Evolutionary conservation across 2,329 filamentous ascomycete species (phyloP).

Genomic region (Furcasterigmium sp.): DNA sequence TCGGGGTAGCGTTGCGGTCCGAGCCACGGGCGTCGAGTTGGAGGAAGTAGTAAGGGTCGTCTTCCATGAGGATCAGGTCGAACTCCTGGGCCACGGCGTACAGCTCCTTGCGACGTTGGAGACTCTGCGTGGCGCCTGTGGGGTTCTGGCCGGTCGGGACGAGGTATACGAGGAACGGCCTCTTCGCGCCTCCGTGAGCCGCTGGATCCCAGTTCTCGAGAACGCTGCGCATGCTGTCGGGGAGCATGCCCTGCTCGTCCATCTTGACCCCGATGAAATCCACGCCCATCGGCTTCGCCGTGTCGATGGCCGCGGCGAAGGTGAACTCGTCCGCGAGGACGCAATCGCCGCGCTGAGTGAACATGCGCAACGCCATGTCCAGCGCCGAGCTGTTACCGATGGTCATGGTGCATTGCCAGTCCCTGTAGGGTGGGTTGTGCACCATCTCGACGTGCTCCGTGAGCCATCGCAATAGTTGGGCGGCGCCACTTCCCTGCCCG

Average conservation of each 20-base stretch:
- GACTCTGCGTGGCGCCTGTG: slow-evolving; percentile 74
- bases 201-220: slow-evolving; percentile 41
- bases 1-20: slow-evolving; percentile 40
- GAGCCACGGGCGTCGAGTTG: slow-evolving; percentile 74
- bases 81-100: slow-evolving; percentile 78
- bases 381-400: slow-evolving; percentile 63
- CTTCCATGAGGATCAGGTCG: slow-evolving; percentile 80
- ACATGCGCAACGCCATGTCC: slow-evolving; percentile 62
- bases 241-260: slow-evolving; percentile 51
- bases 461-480: slow-evolving; percentile 65
- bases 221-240: slow-evolving; percentile 43
- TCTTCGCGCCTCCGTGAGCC: slow-evolving; percentile 31
- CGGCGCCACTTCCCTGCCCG: slow-evolving; percentile 63
- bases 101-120: slow-evolving; percentile 61
- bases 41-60: slow-evolving; percentile 91
- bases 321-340: slow-evolving; percentile 61
- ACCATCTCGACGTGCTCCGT: slow-evolving; percentile 74
- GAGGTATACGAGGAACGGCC: slow-evolving; percentile 52
- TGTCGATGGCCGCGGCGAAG: slow-evolving; percentile 50
- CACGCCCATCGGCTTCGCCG: slow-evolving; percentile 57
- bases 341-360: slow-evolving; percentile 57
- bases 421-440: slow-evolving; percentile 65
- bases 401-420: slow-evolving; percentile 66
- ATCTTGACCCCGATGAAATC: slow-evolving; percentile 56
- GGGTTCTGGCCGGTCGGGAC: slow-evolving; percentile 80